Base-by-base conservation (phyloP, 2,329 filamentous ascomycete species). In the Scedosporium dehoogii region DNA sequence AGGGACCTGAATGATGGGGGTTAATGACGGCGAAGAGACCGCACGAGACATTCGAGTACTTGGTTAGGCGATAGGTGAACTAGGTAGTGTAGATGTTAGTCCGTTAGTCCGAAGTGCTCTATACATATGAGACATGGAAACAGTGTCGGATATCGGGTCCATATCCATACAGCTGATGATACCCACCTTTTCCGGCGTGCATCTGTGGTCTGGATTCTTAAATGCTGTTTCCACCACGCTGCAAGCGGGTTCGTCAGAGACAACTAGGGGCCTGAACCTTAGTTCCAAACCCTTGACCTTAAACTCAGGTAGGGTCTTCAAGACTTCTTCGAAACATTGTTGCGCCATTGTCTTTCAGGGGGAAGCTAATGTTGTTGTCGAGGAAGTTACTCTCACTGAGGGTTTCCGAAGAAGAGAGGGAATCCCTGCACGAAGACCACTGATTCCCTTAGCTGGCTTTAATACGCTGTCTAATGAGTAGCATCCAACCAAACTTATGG, bases 21-120 rank as follows among this genome's bases (percentile, higher is more conserved):
- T 77, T 72, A 14, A 84, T 79, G 14, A 85, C 88, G 66, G 88
- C 89, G 77, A 93, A 96, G 62, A 96, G 76, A 29, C 92, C 92
- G 60, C 92, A 79, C 71, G 85, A 88, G 62, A 96, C 82, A 70
- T 92, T 89, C 46, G 89, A 86, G 71, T 89, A 92, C 69, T 79
- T 81, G 27, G 81, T 83, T 27, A 96, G 82, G 65, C 91, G 88
- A 74, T 96, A 96, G 63, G 82, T 76, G 69, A 94, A 85, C 90
- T 93, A 70, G 46, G 29, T 33, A 33, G 29, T 9, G 9, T 33
- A 33, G 29, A 33, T 33, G 10, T 33, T 33, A 33, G 29, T 33
- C 29, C 29, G 29, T 33, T 33, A 33, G 29, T 10, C 29, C 29
- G 29, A 29, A 29, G 3, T 3, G 27, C 3, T 29, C 27, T 29